Evolutionary conservation across 83 land plant species (phyloP).

Genomic region (Larix sibirica): DNA sequence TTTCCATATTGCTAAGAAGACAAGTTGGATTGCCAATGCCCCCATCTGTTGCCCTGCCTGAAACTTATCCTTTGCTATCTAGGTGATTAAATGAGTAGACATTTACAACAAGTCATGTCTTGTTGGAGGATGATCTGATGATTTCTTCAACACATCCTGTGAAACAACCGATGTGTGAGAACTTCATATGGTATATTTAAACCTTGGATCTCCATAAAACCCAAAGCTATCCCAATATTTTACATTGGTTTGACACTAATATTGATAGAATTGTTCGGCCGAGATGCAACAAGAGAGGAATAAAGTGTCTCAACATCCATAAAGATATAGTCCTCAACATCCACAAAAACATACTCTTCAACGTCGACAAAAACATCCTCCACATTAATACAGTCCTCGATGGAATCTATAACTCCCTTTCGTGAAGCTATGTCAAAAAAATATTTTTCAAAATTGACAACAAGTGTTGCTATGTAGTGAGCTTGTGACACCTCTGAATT

Average conservation of each 20-base stretch:
- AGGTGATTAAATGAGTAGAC: constrained; percentile 73
- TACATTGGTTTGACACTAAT: constrained; percentile 49
- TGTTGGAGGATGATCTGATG: constrained; percentile 57
- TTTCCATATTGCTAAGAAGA: constrained; percentile 91
- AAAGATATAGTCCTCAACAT: constrained; percentile 71
- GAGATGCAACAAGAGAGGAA: constrained; percentile 50
- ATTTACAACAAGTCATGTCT: constrained; percentile 72
- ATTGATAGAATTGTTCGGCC: constrained; percentile 28
- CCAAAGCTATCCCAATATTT: constrained; percentile 34
- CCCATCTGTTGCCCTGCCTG: constrained; percentile 54
- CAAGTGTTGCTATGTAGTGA: too few species aligned
- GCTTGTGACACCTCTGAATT: too few species aligned
- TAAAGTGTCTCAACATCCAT: constrained; percentile 68
- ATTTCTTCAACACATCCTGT: constrained; percentile 54
- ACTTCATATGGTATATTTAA: constrained; percentile 51
- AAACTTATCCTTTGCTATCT: constrained; percentile 78
- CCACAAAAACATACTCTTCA: too few species aligned
- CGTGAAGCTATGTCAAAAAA: too few species aligned
- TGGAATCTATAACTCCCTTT: constrained; percentile 52
- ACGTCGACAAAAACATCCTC: too few species aligned
- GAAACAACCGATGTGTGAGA: constrained; percentile 56
- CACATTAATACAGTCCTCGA: constrained; percentile 60
- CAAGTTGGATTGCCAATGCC: constrained; percentile 89
- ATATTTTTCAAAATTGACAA: too few species aligned
- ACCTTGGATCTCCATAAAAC: constrained; percentile 31